These are phyloP conservation scores for Xylaria sp. DNA, from an alignment of 2,329 filamentous ascomycete species.

Conservation along the genomic window DNA sequence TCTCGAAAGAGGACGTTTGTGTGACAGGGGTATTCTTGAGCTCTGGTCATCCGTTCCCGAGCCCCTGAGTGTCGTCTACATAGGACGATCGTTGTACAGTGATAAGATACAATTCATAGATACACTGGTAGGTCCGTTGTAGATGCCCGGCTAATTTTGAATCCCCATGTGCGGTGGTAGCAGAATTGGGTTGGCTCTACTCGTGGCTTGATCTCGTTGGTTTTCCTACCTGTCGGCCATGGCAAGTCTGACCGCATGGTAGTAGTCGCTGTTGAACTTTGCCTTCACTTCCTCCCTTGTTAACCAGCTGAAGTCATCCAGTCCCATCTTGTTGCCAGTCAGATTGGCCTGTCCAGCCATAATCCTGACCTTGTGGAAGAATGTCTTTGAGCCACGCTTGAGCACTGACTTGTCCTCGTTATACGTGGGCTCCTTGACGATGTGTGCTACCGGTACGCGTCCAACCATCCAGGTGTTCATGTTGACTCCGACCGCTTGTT, in stretches of 20 bases:
- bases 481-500: conserved; percentile 75
- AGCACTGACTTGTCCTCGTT: conserved; percentile 39
- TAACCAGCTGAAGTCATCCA: conserved; percentile 87
- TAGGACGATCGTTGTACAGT: conserved; percentile 19
- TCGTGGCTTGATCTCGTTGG: neutral
- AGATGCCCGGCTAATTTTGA: conserved; percentile 2
- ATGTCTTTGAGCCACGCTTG: conserved; percentile 69
- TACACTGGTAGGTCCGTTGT: conserved; percentile 18
- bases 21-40: neutral
- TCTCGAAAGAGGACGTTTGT: neutral
- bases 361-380: conserved; percentile 94
- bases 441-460: conserved; percentile 79
- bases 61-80: conserved; percentile 1
- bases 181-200: conserved; percentile 1
- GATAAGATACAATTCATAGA: conserved; percentile 27
- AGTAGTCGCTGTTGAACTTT: conserved; percentile 64
- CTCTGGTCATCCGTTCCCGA: neutral
- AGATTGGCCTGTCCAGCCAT: conserved; percentile 94
- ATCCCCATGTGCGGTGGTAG: conserved; percentile 7
- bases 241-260: conserved; percentile 72
- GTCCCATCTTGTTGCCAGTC: conserved; percentile 61
- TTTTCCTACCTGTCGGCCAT: conserved; percentile 62
- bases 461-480: conserved; percentile 99
- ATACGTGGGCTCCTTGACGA: conserved; percentile 51
- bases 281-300: conserved; percentile 79